Conservation (phyloP, 768 basidiomycete species). For the Leccinum ochraceum region DNA sequence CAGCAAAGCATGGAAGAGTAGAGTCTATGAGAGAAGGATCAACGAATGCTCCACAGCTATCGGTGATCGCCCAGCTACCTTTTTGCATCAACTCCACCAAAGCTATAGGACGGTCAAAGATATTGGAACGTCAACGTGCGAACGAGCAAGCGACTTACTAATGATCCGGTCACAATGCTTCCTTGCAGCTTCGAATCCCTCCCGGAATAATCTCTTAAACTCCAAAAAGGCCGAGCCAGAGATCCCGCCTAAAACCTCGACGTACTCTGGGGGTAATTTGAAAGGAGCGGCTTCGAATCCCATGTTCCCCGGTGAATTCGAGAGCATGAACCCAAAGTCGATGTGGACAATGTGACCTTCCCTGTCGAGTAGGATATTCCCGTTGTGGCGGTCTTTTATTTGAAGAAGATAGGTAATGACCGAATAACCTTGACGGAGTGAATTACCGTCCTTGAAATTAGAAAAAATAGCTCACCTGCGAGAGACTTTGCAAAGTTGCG, state of each 20-base stretch:
- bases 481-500: conserved; percentile 92
- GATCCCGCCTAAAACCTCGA: conserved; percentile 92
- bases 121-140: conserved; percentile 3
- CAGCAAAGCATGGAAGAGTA: conserved; percentile 84
- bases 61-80: conserved; percentile 44
- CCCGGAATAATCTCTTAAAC: conserved; percentile 85
- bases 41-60: conserved; percentile 2
- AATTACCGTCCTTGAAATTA: background rate
- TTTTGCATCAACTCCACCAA: conserved; percentile 99
- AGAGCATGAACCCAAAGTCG: conserved; percentile 98
- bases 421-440: conserved; percentile 70
- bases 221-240: conserved; percentile 74
- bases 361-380: conserved; percentile 94
- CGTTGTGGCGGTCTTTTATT: conserved; percentile 98
- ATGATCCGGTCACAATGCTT: conserved; percentile 97
- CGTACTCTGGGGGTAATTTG: conserved; percentile 92
- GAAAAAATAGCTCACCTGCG: conserved; percentile 51
- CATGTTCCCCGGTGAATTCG: conserved; percentile 95
- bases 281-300: conserved; percentile 99
- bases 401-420: conserved; percentile 95
- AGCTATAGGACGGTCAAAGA: conserved; percentile 38
- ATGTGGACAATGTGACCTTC: conserved; percentile 96
- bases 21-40: conserved; percentile 57
- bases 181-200: conserved; percentile 90
- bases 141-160: conserved; percentile 49